Evolutionary conservation across 192 early-diverging fungal genomes (phyloP), one percentile per base, ranked within the genome.

Genomic region (Entomortierella lignicola): DNA sequence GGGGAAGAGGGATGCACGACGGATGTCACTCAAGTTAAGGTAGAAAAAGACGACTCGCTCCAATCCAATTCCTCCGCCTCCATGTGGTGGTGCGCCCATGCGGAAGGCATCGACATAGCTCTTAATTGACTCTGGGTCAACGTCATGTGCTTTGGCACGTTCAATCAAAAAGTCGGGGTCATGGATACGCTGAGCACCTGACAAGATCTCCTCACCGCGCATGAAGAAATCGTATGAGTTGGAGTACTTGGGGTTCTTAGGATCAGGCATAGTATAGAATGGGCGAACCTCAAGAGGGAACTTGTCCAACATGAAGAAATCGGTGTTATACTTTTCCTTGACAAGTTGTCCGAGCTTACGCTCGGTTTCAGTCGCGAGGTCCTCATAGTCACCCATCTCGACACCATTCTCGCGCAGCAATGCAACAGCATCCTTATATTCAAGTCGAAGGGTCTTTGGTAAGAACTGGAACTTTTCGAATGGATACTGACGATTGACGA

Each of bases 221-320:
- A 99, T 94, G 85, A 99, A 99, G 84, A 99, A 97, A 87, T 99
- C 98, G 82, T 97, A 99, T 34, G 96, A 98, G 93, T 99, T 99
- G 77, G 95, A 96, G 88, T 98, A 99, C 57, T 87, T 87, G 82
- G 90, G 85, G 69, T 92, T 83, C 29, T 82, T 81, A 26, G 98
- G 93, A 81, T 99, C 97, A 30, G 97, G 97, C 98, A 99, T 99
- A 37, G 98, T 99, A 90, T 99, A 99, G 91, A 98, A 98, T 42
- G 98, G 97, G 53, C 98, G 90, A 43, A 99, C 90, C 11, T 80
- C 91, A 62, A 96, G 81, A n/a, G 98, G 98, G 91, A 99, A 99
- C 87, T 99, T 99, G 90, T 99, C 98, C 50, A 99, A 83, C 82
- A 99, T 95, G 87, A 94, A 99, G 81, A 99, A 99, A 85, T 99